phyloP scores from a whole-genome alignment of 2,329 filamentous ascomycete species.

The Ceratocystis ficicola region DNA sequence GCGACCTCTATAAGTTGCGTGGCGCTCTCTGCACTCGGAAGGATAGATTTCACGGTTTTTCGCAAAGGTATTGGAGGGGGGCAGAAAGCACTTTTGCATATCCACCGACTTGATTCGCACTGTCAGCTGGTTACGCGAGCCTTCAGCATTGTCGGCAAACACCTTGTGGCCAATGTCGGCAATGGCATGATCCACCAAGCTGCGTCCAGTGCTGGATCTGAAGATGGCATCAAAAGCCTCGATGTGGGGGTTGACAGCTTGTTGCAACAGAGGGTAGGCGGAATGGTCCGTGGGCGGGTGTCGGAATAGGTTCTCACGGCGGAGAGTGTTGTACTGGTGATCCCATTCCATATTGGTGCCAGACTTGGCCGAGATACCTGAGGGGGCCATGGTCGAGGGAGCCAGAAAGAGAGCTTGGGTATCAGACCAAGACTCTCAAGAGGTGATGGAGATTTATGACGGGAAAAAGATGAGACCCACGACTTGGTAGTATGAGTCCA shows the following conservation, averaged over 20 bases:
- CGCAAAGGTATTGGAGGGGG: conserved; percentile 70
- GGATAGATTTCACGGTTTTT: conserved; percentile 77
- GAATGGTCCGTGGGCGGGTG: conserved; percentile 78
- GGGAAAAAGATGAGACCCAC: too few relatives aligned
- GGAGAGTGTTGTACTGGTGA: conserved; percentile 71
- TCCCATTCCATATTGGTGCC: conserved; percentile 63
- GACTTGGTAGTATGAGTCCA: too few relatives aligned
- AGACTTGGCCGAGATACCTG: conserved; percentile 13
- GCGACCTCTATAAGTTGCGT: conserved; percentile 80
- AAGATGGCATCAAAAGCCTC: conserved; percentile 93
- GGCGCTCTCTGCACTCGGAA: conserved; percentile 85
- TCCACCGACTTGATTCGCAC: conserved; percentile 71
- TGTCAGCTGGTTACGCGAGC: conserved; percentile 59
- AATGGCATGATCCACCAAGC: conserved; percentile 56
- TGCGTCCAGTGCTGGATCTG: conserved; percentile 21
- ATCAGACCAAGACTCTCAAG: conserved; percentile 10
- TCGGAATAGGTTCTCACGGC: conserved; percentile 77
- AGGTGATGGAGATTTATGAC: not conserved
- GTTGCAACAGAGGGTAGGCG: conserved; percentile 75
- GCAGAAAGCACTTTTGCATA: conserved; percentile 69
- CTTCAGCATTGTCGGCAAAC: conserved; percentile 60
- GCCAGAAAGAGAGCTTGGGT: conserved; percentile 16
- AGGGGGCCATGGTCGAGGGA: conserved; percentile 18
- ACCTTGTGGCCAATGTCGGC: conserved; percentile 82
- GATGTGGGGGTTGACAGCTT: conserved; percentile 81